These are phyloP conservation scores for Byssothecium circinans DNA, from an alignment of 2,329 filamentous ascomycete species.

Conservation along the genomic window DNA sequence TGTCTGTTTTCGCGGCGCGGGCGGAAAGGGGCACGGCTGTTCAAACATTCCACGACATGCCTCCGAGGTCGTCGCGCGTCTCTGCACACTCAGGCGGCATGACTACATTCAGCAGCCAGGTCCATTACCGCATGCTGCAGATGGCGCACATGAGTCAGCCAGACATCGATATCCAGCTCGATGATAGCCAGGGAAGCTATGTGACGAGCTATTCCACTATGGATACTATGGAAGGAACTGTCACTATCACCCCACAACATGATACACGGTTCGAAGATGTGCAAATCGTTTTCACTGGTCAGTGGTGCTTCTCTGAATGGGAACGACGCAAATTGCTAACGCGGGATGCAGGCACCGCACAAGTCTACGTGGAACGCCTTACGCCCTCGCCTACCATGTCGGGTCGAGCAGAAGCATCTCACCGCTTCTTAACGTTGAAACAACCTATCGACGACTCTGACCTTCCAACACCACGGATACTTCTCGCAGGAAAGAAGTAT, in stretches of 20 bases:
- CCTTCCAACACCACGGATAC: slow-evolving; percentile 59
- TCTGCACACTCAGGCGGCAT: slow-evolving; percentile 31
- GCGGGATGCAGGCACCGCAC: slow-evolving; percentile 48
- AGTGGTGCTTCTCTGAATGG: slow-evolving; percentile 12
- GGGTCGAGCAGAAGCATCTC: slow-evolving; percentile 58
- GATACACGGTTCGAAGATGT: slow-evolving; percentile 61
- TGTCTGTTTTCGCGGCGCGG: slow-evolving; percentile 2
- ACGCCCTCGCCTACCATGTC: slow-evolving; percentile 55
- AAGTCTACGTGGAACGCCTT: slow-evolving; percentile 59
- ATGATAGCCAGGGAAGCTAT: slow-evolving; percentile 35
- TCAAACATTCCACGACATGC: not conserved
- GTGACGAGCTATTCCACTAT: slow-evolving; percentile 58
- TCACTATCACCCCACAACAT: slow-evolving; percentile 52
- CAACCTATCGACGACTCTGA: slow-evolving; percentile 59
- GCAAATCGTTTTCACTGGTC: slow-evolving; percentile 61
- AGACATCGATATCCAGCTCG: slow-evolving; percentile 47
- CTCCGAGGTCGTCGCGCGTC: slow-evolving; percentile 6
- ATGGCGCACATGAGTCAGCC: slow-evolving; percentile 41
- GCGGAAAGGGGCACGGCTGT: too few species aligned
- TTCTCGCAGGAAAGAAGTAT: slow-evolving; percentile 59
- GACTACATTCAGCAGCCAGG: slow-evolving; percentile 35
- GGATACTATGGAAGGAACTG: slow-evolving; percentile 59
- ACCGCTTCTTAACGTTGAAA: slow-evolving; percentile 63
- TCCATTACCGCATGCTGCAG: slow-evolving; percentile 39
- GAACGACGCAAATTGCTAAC: slow-evolving; percentile 15